phyloP scores from a whole-genome alignment of 139 green algal genomes.

The Tetraselmis striata region DNA sequence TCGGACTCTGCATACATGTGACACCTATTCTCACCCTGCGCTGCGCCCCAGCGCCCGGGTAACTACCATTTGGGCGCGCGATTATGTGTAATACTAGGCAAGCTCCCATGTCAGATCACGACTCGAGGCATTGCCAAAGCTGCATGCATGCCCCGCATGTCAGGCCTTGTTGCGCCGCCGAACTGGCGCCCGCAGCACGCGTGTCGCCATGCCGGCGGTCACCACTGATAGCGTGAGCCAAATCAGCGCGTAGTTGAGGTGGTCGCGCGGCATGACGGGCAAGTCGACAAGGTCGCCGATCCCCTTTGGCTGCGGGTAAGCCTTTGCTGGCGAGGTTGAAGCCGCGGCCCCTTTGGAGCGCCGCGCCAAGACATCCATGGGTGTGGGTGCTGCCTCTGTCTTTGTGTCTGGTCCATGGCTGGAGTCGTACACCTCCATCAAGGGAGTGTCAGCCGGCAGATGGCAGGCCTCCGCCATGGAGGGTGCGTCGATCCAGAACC shows the following conservation, averaged over 20 bases:
- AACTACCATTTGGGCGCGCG: too few relatives aligned
- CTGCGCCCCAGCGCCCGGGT: too few relatives aligned
- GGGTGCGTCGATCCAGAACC: slow-evolving; percentile 57
- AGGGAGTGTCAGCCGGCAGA: slow-evolving; percentile 41
- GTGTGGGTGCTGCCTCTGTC: slow-evolving; percentile 3
- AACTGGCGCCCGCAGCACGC: background rate
- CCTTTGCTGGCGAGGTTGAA: slow-evolving; percentile 1
- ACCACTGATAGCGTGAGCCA: slow-evolving; percentile 45
- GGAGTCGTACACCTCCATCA: slow-evolving; percentile 39
- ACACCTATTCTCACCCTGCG: too few relatives aligned
- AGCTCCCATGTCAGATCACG: too few relatives aligned
- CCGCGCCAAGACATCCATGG: slow-evolving; percentile 24
- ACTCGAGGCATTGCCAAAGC: too few relatives aligned
- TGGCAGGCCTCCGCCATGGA: slow-evolving; percentile 26
- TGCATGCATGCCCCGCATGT: too few relatives aligned
- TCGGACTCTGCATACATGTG: too few relatives aligned
- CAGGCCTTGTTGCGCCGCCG: background rate
- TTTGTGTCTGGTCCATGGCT: background rate
- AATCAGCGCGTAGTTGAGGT: slow-evolving; percentile 63
- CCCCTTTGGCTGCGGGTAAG: slow-evolving; percentile 48
- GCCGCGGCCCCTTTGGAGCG: background rate
- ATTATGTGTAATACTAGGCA: too few relatives aligned
- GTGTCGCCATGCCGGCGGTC: slow-evolving; percentile 22
- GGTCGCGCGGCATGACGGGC: slow-evolving; percentile 54
- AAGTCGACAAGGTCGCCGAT: slow-evolving; percentile 49